A percentile compares a stretch with the other conserved stretches of the same genome.
Conservation (phyloP, 2,329 filamentous ascomycete species). For the Aurifilum marmelostoma region DNA sequence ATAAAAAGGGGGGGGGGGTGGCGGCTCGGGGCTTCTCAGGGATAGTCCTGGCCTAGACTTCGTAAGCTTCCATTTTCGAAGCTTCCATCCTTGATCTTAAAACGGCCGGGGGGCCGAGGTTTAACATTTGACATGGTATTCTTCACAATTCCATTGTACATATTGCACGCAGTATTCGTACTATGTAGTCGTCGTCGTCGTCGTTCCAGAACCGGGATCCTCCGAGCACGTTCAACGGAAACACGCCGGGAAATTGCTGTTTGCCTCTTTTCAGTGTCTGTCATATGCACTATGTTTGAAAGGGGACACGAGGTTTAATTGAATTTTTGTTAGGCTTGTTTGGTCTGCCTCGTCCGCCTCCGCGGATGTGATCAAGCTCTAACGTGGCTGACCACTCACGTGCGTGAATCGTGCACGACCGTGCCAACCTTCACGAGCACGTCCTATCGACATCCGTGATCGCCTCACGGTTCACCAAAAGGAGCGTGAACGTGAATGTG, state of each 20-base stretch:
- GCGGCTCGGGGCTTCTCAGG: background rate
- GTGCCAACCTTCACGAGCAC: background rate
- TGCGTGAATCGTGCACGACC: conserved; percentile 1
- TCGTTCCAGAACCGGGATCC: background rate
- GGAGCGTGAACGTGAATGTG: background rate
- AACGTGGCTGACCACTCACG: background rate
- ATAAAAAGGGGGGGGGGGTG: background rate
- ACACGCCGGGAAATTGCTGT: background rate
- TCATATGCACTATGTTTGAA: background rate
- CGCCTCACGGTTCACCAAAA: background rate
- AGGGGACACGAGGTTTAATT: background rate
- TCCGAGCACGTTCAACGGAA: background rate
- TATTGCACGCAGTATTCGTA: background rate
- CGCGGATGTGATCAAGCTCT: background rate
- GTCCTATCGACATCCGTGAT: background rate
- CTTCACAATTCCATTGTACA: background rate
- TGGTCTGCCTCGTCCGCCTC: background rate
- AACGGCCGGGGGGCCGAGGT: background rate
- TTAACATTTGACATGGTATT: background rate
- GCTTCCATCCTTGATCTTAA: background rate
- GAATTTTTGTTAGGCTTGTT: background rate
- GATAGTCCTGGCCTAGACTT: background rate
- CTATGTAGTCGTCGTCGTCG: background rate
- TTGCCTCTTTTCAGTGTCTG: background rate
- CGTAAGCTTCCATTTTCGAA: conserved; percentile 3